A percentile compares a stretch with the other conserved stretches of the same genome.
Conservation (phyloP, 1,284 basidiomycete genomes). For the Tetrapyrgos nigripes region DNA sequence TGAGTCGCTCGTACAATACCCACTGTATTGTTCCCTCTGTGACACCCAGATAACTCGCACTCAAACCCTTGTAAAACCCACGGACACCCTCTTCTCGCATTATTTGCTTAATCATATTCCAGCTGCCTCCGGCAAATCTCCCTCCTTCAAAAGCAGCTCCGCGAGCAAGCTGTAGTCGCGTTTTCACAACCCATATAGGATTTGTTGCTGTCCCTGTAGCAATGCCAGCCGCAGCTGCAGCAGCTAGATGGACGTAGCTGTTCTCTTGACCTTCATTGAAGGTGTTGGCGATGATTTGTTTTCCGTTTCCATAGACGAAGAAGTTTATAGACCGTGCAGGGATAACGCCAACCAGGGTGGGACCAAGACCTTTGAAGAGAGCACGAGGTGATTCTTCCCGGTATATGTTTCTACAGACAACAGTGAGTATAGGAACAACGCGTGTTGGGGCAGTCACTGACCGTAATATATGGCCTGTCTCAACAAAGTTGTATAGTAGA, state of each 20-base stretch:
- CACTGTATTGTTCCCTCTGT: constrained; percentile 98
- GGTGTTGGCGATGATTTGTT: constrained; percentile 84
- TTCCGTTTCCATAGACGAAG: constrained; percentile 98
- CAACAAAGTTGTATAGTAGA: constrained; percentile 91
- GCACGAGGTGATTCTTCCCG: constrained; percentile 91
- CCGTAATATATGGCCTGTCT: constrained; percentile 92
- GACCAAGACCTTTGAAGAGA: constrained; percentile 94
- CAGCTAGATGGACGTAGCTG: constrained; percentile 83
- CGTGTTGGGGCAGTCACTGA: constrained; percentile 40
- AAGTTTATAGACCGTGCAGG: constrained; percentile 98
- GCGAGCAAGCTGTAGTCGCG: constrained; percentile 80
- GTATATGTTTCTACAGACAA: constrained; percentile 76
- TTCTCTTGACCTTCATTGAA: constrained; percentile 90
- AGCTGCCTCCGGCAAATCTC: constrained; percentile 58
- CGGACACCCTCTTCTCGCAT: constrained; percentile 82
- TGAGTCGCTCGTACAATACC: constrained; percentile 93
- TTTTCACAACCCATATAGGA: constrained; percentile 99
- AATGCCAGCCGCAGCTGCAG: constrained; percentile 88
- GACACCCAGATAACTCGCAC: constrained; percentile 95
- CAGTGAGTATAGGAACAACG: not conserved
- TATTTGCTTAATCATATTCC: constrained; percentile 75
- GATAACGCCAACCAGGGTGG: constrained; percentile 93
- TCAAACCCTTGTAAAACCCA: constrained; percentile 95
- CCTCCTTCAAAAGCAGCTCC: constrained; percentile 25
- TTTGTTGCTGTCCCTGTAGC: constrained; percentile 92